Evolutionary conservation across 345 rosid genomes (phyloP), one percentile per base, ranked within the genome.

Genomic region (Conringia planisiliqua): DNA sequence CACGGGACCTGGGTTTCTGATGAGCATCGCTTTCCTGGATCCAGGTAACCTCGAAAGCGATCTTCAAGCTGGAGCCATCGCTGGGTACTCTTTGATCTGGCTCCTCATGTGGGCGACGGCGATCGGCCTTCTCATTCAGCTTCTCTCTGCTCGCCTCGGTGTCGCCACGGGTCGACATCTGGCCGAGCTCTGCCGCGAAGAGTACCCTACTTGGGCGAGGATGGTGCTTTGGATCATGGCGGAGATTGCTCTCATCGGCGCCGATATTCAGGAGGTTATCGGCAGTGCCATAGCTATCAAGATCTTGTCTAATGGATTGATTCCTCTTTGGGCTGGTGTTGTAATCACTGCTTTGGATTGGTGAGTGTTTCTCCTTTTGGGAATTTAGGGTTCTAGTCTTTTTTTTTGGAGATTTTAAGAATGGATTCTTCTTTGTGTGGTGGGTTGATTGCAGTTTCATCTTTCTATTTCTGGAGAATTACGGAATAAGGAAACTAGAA

Each of bases 11-110:
- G 98, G 98, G 3, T 94, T 94, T 71, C 54, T 92, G 24, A 91
- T 92, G 98, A 90, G 97, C 70, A 94, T 94, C n/a, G 98, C 97
- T 10, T 94, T 94, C 64, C 84, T 94, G 5, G 98, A 94, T 80
- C 98, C 97, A 2, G 97, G 98, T 12, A 94, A 94, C 74, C 82
- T 94, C 50, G 98, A 94, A 75, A 93, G 97, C 17, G 97, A 92
- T 85, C 97, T 94, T 22, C 97, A 94, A 81, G 89, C 97, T 9
- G 98, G 97, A 2, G 98, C 98, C 18, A 90, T 94, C 62, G 98
- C 97, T 13, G 98, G 98, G 0, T 92, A 92, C 86, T 88, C 97
- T 29, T 69, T 94, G 66, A 85, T 94, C 3, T 94, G 97, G 98
- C 87, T 94, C 14, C 85, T 94, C 60, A 62, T 94, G 83, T 94